These are phyloP conservation scores for Athelia psychrophila DNA, from an alignment of 1,284 basidiomycete genomes.

Conservation along the genomic window DNA sequence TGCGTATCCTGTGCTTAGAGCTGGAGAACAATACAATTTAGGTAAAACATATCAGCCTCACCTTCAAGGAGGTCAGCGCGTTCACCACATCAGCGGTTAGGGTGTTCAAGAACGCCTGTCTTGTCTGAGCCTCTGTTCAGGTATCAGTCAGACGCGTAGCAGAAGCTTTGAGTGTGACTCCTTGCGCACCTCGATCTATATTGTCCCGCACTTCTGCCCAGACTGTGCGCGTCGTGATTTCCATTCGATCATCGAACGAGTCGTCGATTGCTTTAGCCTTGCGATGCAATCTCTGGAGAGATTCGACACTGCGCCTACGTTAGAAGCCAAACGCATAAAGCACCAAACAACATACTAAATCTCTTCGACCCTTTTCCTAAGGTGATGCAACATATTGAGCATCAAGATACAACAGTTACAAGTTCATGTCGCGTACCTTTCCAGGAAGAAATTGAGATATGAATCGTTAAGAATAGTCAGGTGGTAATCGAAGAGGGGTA, in stretches of 20 bases:
- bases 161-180: neutral
- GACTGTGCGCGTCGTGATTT: constrained; percentile 63
- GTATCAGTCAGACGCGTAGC: constrained; percentile 4
- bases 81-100: constrained; percentile 72
- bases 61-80: constrained; percentile 67
- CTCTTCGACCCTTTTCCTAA: constrained; percentile 81
- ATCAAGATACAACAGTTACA: constrained; percentile 7
- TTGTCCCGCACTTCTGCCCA: constrained; percentile 86
- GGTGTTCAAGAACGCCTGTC: constrained; percentile 72
- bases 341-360: constrained; percentile 56
- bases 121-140: constrained; percentile 71
- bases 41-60: constrained; percentile 18
- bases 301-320: constrained; percentile 54
- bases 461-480: constrained; percentile 69
- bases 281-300: constrained; percentile 66
- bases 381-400: constrained; percentile 12
- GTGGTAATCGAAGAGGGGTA: constrained; percentile 70
- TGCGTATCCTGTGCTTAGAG: constrained; percentile 69
- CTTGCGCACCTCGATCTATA: constrained; percentile 64
- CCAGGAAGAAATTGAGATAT: constrained; percentile 81
- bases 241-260: constrained; percentile 60
- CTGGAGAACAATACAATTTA: constrained; percentile 4
- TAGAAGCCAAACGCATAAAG: constrained; percentile 4
- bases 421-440: constrained; percentile 60
- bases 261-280: constrained; percentile 67